Conservation (phyloP, 148 eudicot genomes). For the Oxyria digyna region DNA sequence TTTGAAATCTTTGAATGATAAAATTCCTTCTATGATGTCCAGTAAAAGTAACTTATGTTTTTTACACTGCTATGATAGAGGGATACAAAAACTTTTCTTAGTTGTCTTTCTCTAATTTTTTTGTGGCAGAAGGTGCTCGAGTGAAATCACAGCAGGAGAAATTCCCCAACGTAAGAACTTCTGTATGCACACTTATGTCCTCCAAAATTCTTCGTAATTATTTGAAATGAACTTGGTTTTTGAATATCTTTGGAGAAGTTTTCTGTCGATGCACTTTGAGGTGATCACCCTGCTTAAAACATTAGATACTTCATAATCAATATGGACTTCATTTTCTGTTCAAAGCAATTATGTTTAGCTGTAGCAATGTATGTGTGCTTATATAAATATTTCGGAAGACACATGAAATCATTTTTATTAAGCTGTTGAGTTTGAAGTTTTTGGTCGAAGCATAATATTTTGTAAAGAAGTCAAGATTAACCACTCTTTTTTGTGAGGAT, state of each 20-base stretch:
- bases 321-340: background rate
- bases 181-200: background rate
- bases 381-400: background rate
- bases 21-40: background rate
- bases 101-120: slow-evolving; percentile 1
- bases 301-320: background rate
- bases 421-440: background rate
- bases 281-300: background rate
- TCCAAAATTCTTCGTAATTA: background rate
- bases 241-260: background rate
- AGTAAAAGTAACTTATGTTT: background rate
- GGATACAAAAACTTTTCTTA: background rate
- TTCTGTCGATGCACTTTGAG: background rate
- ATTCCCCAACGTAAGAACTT: slow-evolving; percentile 48
- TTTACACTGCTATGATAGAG: background rate
- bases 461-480: background rate
- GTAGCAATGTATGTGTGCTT: background rate
- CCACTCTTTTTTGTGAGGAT: background rate
- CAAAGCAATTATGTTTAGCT: background rate
- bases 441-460: background rate
- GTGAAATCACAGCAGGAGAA: slow-evolving; percentile 25
- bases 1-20: background rate
- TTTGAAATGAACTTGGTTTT: background rate
- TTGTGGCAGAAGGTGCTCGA: slow-evolving; percentile 33
- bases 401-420: background rate